phyloP scores from a whole-genome alignment of 1,284 basidiomycete genomes.

The Agaricales sp. region DNA sequence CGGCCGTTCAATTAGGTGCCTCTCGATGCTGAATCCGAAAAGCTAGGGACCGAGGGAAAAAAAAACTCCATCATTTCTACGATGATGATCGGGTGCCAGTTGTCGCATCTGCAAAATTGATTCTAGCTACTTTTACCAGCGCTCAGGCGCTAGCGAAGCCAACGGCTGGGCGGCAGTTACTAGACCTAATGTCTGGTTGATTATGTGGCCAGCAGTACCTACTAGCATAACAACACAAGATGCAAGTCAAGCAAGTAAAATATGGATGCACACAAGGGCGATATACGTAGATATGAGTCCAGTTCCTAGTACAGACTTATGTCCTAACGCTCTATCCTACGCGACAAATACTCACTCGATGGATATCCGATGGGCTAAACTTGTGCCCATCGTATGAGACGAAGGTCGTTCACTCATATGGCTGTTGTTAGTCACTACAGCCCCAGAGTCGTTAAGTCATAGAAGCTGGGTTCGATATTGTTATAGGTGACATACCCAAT shows the following conservation, averaged over 20 bases:
- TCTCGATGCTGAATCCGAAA: background rate
- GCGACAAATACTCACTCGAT: conserved; percentile 28
- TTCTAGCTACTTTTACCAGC: background rate
- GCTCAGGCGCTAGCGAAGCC: no score
- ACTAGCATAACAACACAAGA: no score
- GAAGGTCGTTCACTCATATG: conserved; percentile 36
- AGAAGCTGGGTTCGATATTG: conserved; percentile 11
- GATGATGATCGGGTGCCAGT: background rate
- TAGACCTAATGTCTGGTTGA: background rate
- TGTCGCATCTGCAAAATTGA: background rate
- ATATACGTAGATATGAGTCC: background rate
- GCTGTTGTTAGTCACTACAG: conserved; percentile 23
- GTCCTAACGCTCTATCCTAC: background rate
- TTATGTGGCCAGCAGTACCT: background rate
- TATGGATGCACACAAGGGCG: background rate
- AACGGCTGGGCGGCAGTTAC: background rate
- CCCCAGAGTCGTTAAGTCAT: conserved; percentile 30
- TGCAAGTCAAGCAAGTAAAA: background rate
- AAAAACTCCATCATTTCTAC: background rate
- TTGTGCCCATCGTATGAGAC: conserved; percentile 25
- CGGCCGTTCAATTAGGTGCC: background rate
- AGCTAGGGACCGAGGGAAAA: background rate
- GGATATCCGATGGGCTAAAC: conserved; percentile 33
- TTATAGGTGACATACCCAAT: background rate
- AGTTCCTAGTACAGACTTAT: background rate